Percentiles rank a stretch among this genome's conserved stretches.
phyloP scores from a whole-genome alignment of 169 alveolate genomes.

The Cryptosporidium ubiquitum region DNA sequence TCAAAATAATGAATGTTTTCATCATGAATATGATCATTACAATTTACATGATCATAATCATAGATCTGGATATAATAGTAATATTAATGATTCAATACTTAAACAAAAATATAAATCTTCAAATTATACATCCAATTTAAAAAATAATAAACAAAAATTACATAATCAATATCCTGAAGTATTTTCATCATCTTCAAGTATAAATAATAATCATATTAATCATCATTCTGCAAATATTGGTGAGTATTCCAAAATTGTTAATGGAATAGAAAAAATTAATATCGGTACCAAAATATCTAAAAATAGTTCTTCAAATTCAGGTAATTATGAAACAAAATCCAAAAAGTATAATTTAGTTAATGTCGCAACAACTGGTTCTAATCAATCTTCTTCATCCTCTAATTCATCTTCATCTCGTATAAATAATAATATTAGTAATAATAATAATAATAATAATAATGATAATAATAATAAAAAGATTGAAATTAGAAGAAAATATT shows the following conservation, averaged over 20 bases:
- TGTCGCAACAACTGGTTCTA: not conserved
- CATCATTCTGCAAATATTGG: not conserved
- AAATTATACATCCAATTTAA: not conserved
- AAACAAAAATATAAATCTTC: not conserved
- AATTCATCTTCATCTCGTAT: not conserved
- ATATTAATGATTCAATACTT: not conserved
- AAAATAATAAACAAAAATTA: not conserved
- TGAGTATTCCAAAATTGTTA: conserved; percentile 8
- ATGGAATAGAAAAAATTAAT: conserved; percentile 9
- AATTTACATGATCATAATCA: not conserved
- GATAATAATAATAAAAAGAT: not conserved
- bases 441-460: not conserved
- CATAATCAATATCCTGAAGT: not conserved
- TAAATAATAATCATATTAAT: not conserved
- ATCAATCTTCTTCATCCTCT: not conserved
- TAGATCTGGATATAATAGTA: not conserved
- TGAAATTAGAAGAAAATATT: conserved; percentile 60
- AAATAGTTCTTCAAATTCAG: not conserved
- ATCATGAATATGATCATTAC: not conserved
- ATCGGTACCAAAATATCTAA: not conserved
- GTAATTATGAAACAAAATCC: not conserved
- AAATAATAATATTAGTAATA: not conserved
- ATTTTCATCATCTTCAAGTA: not conserved
- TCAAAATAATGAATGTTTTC: not conserved
- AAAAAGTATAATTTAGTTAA: not conserved